Evolutionary conservation across 345 rosid genomes (phyloP).

Genomic region (Pistacia vera): DNA sequence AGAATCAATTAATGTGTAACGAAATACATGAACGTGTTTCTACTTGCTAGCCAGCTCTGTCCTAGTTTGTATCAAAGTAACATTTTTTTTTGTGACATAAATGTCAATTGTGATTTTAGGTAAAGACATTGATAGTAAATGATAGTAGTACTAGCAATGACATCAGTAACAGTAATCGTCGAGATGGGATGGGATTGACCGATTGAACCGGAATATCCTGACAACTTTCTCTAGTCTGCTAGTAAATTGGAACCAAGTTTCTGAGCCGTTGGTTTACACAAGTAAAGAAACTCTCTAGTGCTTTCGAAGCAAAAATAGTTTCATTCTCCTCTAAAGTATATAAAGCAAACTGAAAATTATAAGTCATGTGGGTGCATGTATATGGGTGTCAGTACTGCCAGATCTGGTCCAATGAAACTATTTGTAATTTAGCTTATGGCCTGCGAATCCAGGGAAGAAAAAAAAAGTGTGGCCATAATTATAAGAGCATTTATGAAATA

Average conservation of each 20-base stretch:
- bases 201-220: too few relatives aligned
- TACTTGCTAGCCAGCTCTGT: too few relatives aligned
- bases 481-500: conserved; percentile 14
- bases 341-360: neutral
- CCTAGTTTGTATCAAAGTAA: too few relatives aligned
- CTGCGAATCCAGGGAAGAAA: neutral
- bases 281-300: neutral
- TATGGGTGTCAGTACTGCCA: neutral
- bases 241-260: neutral
- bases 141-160: too few relatives aligned
- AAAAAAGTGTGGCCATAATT: neutral
- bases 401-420: neutral
- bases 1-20: too few relatives aligned
- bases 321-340: neutral
- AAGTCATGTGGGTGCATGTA: neutral
- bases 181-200: too few relatives aligned
- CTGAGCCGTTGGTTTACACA: neutral
- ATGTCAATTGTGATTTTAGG: too few relatives aligned
- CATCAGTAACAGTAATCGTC: neutral
- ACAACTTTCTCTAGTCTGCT: neutral
- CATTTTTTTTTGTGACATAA: too few relatives aligned
- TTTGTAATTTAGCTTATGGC: neutral
- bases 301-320: neutral
- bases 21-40: too few relatives aligned
- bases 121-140: neutral